Evolutionary conservation across 1,284 basidiomycete species (phyloP).

Genomic region (Schizopora paradoxa): DNA sequence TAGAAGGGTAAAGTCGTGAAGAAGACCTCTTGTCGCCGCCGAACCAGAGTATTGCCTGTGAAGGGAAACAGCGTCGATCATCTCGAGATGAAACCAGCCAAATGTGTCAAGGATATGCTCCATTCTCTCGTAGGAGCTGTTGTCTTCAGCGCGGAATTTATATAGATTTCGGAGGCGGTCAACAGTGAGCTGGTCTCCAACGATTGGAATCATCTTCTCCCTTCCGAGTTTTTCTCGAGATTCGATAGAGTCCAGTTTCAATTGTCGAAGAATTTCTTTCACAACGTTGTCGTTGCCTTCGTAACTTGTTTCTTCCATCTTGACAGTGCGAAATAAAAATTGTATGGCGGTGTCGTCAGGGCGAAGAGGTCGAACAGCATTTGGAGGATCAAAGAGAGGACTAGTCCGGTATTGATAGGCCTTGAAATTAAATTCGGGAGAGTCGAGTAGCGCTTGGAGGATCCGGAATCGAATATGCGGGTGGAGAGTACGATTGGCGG

Average conservation of each 20-base stretch:
- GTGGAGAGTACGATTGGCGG: too few relatives aligned
- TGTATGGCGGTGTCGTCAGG: too few relatives aligned
- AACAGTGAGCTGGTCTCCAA: conserved; percentile 2
- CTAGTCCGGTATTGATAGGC: too few relatives aligned
- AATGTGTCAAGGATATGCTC: not conserved
- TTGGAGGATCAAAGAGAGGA: too few relatives aligned
- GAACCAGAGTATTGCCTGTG: conserved; percentile 28
- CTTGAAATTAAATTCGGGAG: too few relatives aligned
- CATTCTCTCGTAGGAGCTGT: conserved; percentile 1
- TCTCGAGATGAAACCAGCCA: conserved; percentile 1
- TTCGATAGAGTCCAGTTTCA: conserved; percentile 8
- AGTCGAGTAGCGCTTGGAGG: too few relatives aligned
- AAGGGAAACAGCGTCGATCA: conserved; percentile 21
- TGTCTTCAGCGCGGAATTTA: not conserved
- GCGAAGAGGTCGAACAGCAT: too few relatives aligned
- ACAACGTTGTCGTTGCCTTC: conserved; percentile 21
- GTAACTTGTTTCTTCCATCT: conserved; percentile 20
- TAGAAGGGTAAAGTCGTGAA: conserved; percentile 25
- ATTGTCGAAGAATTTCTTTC: conserved; percentile 12
- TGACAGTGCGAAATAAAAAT: conserved; percentile 20
- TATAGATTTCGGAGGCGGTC: not conserved
- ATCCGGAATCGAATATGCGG: too few relatives aligned
- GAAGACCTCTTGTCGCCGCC: conserved; percentile 19
- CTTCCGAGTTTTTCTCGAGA: not conserved
- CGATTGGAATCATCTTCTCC: conserved; percentile 15